Evolutionary conservation across 2,329 filamentous ascomycete genomes (phyloP).

Genomic region (Ascochyta fabae): DNA sequence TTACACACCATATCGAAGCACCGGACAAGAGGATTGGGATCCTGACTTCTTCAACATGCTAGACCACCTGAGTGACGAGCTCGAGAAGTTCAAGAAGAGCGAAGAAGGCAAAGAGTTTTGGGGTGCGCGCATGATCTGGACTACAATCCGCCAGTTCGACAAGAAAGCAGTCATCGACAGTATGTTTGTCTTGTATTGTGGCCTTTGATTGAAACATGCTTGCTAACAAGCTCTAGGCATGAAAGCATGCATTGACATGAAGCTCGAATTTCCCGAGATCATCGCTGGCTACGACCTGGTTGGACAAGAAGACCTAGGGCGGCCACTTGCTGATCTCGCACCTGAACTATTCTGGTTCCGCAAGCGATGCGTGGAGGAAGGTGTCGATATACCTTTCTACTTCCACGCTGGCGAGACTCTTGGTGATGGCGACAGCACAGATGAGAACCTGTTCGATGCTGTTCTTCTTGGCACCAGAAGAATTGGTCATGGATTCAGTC

Average conservation of each 20-base stretch:
- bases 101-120: constrained; percentile 79
- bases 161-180: constrained; percentile 73
- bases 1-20: constrained; percentile 70
- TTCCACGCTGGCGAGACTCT: constrained; percentile 93
- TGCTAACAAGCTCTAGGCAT: constrained; percentile 58
- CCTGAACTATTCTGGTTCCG: constrained; percentile 94
- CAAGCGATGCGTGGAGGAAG: constrained; percentile 78
- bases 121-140: constrained; percentile 87
- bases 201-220: not conserved
- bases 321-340: constrained; percentile 76
- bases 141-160: constrained; percentile 68
- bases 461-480: constrained; percentile 84
- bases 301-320: constrained; percentile 82
- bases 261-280: constrained; percentile 77
- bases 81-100: constrained; percentile 74
- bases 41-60: constrained; percentile 73
- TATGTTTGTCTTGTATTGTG: constrained; percentile 24
- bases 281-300: constrained; percentile 90
- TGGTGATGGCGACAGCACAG: constrained; percentile 76
- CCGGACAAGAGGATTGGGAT: constrained; percentile 70
- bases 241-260: constrained; percentile 85
- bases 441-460: constrained; percentile 88
- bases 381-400: constrained; percentile 88
- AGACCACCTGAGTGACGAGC: constrained; percentile 75
- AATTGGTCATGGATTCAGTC: constrained; percentile 86